Evolutionary conservation across 2,329 filamentous ascomycete species (phyloP).

Genomic region (Aureobasidium sp.): DNA sequence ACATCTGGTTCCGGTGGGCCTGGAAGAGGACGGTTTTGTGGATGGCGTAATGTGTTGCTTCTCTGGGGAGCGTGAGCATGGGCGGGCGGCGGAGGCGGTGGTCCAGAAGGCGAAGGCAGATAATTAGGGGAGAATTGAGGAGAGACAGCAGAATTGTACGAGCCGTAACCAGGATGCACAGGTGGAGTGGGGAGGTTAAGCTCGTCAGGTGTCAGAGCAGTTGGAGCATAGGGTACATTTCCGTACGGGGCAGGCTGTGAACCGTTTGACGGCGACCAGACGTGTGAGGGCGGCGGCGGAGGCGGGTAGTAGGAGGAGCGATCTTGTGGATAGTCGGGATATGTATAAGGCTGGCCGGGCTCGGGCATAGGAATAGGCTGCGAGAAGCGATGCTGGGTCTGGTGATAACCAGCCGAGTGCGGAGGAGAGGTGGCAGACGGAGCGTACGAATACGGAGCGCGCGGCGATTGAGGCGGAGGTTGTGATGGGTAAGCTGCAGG

Average conservation of each 20-base stretch:
- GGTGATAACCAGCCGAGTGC: constrained; percentile 5
- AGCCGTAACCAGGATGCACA: background rate
- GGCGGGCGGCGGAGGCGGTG: constrained; percentile 45
- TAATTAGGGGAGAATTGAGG: constrained; percentile 21
- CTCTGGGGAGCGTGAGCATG: constrained; percentile 40
- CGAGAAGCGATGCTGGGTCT: constrained; percentile 1
- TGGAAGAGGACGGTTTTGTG: constrained; percentile 52
- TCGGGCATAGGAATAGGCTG: constrained; percentile 13
- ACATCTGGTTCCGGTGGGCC: constrained; percentile 41
- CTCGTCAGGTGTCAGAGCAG: background rate
- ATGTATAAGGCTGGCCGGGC: constrained; percentile 7
- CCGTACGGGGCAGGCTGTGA: background rate
- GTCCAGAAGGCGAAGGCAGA: constrained; percentile 33
- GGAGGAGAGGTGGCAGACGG: constrained; percentile 2
- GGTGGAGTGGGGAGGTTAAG: constrained; percentile 11
- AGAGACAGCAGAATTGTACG: constrained; percentile 20
- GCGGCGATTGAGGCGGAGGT: constrained; percentile 6
- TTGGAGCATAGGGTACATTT: background rate
- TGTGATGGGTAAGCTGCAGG: constrained; percentile 16
- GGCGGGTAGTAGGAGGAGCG: constrained; percentile 1
- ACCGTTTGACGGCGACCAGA: background rate
- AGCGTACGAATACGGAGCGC: constrained; percentile 2
- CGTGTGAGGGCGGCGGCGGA: constrained; percentile 3
- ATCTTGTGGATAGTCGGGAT: background rate
- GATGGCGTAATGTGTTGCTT: constrained; percentile 40